Percentiles rank a stretch among this genome's conserved stretches.
These are phyloP conservation scores for Blumeriella jaapii DNA, from an alignment of 2,329 filamentous ascomycete genomes.

Conservation along the genomic window DNA sequence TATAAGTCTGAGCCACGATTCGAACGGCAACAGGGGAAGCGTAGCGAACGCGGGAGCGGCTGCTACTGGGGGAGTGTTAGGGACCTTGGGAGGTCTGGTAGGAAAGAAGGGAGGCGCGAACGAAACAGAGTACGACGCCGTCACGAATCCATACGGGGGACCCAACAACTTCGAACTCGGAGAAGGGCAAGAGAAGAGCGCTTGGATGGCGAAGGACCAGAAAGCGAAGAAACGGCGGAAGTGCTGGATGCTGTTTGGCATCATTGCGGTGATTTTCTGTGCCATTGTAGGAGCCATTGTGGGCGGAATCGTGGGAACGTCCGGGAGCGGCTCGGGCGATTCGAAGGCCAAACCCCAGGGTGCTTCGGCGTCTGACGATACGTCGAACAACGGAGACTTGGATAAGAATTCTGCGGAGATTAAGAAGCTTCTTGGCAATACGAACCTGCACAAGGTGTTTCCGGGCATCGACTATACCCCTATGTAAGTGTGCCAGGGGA, in stretches of 20 bases:
- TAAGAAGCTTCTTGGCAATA: slow-evolving; percentile 68
- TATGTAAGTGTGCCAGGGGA: no score
- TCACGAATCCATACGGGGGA: slow-evolving; percentile 13
- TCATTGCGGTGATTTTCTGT: slow-evolving; percentile 47
- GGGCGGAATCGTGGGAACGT: slow-evolving; percentile 41
- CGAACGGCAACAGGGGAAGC: slow-evolving; percentile 19
- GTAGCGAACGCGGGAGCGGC: slow-evolving; percentile 22
- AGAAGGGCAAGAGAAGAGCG: slow-evolving; percentile 45
- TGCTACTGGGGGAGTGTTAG: slow-evolving; percentile 31
- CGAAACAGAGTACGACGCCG: slow-evolving; percentile 22
- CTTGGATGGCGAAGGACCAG: slow-evolving; percentile 49
- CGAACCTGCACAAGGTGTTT: slow-evolving; percentile 80
- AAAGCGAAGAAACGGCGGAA: slow-evolving; percentile 54
- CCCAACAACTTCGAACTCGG: slow-evolving; percentile 17
- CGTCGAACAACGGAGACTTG: slow-evolving; percentile 55
- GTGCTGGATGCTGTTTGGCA: slow-evolving; percentile 59
- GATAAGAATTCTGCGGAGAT: slow-evolving; percentile 67
- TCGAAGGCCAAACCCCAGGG: slow-evolving; percentile 19
- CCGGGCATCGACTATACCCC: slow-evolving; percentile 94
- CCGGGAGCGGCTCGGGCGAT: slow-evolving; percentile 12
- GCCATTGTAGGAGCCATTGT: slow-evolving; percentile 60
- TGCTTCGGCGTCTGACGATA: slow-evolving; percentile 48
- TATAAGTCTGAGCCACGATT: slow-evolving; percentile 22
- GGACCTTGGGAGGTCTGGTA: slow-evolving; percentile 21
- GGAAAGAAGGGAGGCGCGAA: slow-evolving; percentile 19